Evolutionary conservation across 192 early-diverging fungal species (phyloP).

Genomic region (Pilaira anomala): DNA sequence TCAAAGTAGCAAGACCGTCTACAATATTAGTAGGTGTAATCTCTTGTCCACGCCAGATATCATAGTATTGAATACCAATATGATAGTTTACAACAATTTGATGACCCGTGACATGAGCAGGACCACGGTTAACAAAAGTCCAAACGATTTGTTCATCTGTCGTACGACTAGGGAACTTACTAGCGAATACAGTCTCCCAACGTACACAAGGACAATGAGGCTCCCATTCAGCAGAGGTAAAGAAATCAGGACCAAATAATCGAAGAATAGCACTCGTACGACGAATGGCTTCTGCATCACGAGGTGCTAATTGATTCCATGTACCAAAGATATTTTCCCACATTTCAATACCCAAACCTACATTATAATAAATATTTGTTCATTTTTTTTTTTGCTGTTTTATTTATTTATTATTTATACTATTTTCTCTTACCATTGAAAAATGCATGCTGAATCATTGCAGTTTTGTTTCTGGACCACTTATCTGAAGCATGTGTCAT

Average conservation of each 20-base stretch:
- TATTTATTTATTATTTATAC: neutral
- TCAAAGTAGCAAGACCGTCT: slow-evolving; percentile 23
- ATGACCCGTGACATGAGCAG: slow-evolving; percentile 16
- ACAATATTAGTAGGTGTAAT: slow-evolving; percentile 21
- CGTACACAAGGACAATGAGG: slow-evolving; percentile 23
- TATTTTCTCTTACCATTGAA: slow-evolving; percentile 19
- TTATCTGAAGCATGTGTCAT: slow-evolving; percentile 20
- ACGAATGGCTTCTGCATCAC: slow-evolving; percentile 22
- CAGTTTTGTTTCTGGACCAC: slow-evolving; percentile 24
- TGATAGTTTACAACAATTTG: slow-evolving; percentile 26
- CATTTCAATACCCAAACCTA: slow-evolving; percentile 27
- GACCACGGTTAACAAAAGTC: slow-evolving; percentile 24
- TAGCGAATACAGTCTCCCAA: slow-evolving; percentile 18
- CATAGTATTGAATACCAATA: slow-evolving; percentile 25
- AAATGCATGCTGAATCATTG: slow-evolving; percentile 21
- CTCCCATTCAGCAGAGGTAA: slow-evolving; percentile 20
- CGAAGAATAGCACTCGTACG: slow-evolving; percentile 20
- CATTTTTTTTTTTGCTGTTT: neutral
- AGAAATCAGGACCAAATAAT: slow-evolving; percentile 22
- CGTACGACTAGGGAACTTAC: neutral
- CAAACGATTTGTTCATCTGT: slow-evolving; percentile 8
- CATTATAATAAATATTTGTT: neutral
- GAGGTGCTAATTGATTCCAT: slow-evolving; percentile 22
- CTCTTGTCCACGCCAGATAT: slow-evolving; percentile 23
- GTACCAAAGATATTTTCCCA: slow-evolving; percentile 31